Evolutionary conservation across 768 basidiomycete species (phyloP).

Genomic region (Trametes sanguinea): DNA sequence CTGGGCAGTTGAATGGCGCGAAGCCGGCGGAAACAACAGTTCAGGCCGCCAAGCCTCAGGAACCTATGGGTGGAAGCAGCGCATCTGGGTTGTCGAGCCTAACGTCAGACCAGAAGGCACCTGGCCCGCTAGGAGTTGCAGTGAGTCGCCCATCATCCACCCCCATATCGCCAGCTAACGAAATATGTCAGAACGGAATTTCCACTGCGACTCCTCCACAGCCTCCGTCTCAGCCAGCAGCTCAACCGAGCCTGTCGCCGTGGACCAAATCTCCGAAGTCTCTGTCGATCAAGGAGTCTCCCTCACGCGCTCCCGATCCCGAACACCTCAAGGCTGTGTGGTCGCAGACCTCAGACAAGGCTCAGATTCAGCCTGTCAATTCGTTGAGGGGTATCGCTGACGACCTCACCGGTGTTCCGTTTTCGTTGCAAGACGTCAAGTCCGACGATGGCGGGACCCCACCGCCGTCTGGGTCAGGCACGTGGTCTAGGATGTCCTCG

Average conservation of each 20-base stretch:
- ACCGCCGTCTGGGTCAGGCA: constrained; percentile 57
- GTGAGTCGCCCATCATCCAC: background rate
- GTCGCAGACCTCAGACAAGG: constrained; percentile 76
- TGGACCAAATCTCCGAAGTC: constrained; percentile 57
- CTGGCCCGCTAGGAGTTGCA: background rate
- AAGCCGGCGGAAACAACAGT: background rate
- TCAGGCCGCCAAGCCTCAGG: background rate
- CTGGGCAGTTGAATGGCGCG: background rate
- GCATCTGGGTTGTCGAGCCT: too few relatives aligned
- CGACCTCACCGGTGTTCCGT: constrained; percentile 77
- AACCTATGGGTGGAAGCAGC: too few relatives aligned
- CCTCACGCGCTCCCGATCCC: constrained; percentile 70
- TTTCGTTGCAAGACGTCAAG: constrained; percentile 82
- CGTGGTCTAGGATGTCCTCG: constrained; percentile 73
- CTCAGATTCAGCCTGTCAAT: constrained; percentile 67
- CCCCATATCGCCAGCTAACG: background rate
- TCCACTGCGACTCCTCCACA: background rate
- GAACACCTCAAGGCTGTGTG: constrained; percentile 85
- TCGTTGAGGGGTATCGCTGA: constrained; percentile 84
- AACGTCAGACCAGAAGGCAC: background rate
- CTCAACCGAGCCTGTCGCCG: constrained; percentile 41
- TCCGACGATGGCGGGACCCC: constrained; percentile 84
- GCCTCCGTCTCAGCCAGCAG: constrained; percentile 11
- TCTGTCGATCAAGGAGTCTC: constrained; percentile 65
- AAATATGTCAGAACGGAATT: constrained; percentile 10